phyloP scores from a whole-genome alignment of 108 stramenopile species.

The Tribonema minus region DNA sequence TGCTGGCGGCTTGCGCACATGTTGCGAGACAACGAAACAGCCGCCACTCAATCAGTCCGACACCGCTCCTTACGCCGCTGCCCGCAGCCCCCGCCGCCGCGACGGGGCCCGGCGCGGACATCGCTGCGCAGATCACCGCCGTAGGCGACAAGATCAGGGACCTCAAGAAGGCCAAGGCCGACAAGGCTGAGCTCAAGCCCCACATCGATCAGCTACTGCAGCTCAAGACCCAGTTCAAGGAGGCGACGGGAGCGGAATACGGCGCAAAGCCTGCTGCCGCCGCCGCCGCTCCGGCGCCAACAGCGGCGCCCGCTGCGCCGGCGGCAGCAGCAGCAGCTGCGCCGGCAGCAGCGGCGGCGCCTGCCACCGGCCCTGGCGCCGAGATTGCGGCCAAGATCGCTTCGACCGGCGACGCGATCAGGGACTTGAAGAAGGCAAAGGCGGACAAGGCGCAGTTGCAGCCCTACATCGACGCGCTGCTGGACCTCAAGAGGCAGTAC shows the following conservation, averaged over 20 bases:
- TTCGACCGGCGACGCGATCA: too few species aligned
- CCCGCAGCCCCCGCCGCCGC: background rate
- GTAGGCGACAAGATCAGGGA: conserved; percentile 7
- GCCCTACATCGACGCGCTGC: conserved; percentile 33
- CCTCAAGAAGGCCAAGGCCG: background rate
- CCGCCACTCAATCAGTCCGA: too few species aligned
- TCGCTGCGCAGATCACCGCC: conserved; percentile 14
- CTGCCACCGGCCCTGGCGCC: conserved; percentile 3
- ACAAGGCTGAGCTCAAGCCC: conserved; percentile 31
- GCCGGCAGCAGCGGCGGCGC: too few species aligned
- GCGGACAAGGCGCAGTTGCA: conserved; percentile 32
- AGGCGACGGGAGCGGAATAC: conserved; percentile 28
- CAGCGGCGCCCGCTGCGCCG: too few species aligned
- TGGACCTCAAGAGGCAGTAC: conserved; percentile 40
- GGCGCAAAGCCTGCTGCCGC: conserved; percentile 23
- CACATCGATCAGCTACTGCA: conserved; percentile 31
- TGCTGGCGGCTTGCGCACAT: too few species aligned
- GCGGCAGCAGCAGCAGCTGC: too few species aligned
- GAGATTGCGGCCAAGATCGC: too few species aligned
- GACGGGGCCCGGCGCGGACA: background rate
- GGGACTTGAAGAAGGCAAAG: conserved; percentile 44
- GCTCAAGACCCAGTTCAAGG: conserved; percentile 44
- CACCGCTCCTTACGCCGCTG: background rate
- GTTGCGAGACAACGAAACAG: too few species aligned
- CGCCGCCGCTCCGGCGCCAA: background rate